Evolutionary conservation across 1,284 basidiomycete species (phyloP).

Genomic region (Veloporphyrellus conicus): DNA sequence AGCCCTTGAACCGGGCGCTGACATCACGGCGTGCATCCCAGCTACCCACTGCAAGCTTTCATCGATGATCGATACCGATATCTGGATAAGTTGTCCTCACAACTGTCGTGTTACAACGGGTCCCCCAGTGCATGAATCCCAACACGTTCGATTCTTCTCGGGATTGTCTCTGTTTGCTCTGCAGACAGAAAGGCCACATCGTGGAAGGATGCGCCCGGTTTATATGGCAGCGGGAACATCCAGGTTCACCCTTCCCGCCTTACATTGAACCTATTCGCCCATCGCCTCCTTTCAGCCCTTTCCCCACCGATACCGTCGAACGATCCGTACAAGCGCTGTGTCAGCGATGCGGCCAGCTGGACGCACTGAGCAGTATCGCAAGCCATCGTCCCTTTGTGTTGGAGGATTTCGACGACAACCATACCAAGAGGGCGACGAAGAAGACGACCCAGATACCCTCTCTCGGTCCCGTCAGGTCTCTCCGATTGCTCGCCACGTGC

Average conservation of each 20-base stretch:
- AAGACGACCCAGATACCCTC: conserved; percentile 5
- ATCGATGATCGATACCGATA: too few species aligned
- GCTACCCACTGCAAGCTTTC: neutral
- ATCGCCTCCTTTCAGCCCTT: neutral
- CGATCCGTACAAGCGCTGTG: conserved; percentile 1
- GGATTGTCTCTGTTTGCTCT: conserved; percentile 7
- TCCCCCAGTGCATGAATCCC: neutral
- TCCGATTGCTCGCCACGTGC: conserved; percentile 11
- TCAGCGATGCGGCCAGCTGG: conserved; percentile 1
- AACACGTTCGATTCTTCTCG: neutral
- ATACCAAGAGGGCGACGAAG: neutral
- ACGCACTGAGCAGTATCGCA: neutral
- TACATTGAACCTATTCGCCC: neutral
- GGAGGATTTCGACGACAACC: neutral
- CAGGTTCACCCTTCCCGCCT: neutral
- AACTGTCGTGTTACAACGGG: neutral
- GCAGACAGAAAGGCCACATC: conserved; percentile 10
- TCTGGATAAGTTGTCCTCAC: too few species aligned
- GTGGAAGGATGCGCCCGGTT: conserved; percentile 2
- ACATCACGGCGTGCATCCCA: too few species aligned
- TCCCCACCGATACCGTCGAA: neutral
- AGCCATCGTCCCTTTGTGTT: conserved; percentile 4
- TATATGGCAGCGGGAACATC: neutral
- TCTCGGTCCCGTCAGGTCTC: conserved; percentile 7
- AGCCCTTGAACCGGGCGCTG: too few species aligned